These are phyloP conservation scores for Aspergillus sp. DNA, from an alignment of 2,329 filamentous ascomycete species.

Conservation along the genomic window DNA sequence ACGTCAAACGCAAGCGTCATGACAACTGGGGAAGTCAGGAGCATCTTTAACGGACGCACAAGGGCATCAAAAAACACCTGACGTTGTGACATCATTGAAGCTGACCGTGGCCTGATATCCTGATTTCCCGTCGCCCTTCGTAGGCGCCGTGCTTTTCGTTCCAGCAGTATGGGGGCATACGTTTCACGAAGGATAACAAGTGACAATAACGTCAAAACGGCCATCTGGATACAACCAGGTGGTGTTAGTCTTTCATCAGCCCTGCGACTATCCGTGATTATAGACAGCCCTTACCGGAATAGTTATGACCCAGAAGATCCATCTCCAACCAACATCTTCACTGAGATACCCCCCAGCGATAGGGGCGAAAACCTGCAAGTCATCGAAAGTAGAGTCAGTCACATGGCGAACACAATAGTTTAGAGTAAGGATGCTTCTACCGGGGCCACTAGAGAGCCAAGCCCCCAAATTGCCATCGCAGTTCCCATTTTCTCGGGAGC, in stretches of 20 bases:
- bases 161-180: conserved; percentile 33
- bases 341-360: not conserved
- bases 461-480: not conserved
- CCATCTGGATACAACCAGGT: conserved; percentile 14
- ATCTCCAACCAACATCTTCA: not conserved
- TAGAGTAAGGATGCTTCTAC: too few species aligned
- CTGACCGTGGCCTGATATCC: conserved; percentile 25
- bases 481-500: not conserved
- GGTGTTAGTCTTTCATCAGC: not conserved
- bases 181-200: conserved; percentile 31
- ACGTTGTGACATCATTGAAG: conserved; percentile 36
- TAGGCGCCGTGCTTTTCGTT: conserved; percentile 30
- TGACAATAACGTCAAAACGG: conserved; percentile 24
- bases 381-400: too few species aligned
- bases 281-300: conserved; percentile 31
- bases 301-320: conserved; percentile 40
- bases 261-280: too few species aligned
- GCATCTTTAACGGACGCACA: conserved; percentile 46
- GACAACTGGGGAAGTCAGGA: conserved; percentile 38
- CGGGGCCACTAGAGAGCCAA: not conserved
- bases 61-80: conserved; percentile 44
- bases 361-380: too few species aligned
- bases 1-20: conserved; percentile 51
- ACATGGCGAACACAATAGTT: too few species aligned
- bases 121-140: conserved; percentile 29